Evolutionary conservation across 2,329 filamentous ascomycete species (phyloP), one percentile per base, ranked within the genome.

Genomic region (Colletotrichum sp.): DNA sequence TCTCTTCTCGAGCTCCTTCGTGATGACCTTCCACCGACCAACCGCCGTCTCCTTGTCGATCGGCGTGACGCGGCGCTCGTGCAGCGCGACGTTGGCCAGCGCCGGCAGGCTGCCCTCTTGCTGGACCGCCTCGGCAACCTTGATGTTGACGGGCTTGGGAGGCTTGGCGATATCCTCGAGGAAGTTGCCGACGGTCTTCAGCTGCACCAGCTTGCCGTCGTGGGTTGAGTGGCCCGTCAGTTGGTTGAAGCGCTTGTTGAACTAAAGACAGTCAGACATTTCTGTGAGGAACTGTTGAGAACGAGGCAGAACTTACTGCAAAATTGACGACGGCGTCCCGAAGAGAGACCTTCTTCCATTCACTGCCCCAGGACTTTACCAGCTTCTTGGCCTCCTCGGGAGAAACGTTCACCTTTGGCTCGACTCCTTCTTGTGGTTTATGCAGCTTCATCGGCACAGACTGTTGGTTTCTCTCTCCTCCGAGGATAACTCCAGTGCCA

Each of bases 21-120:
- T 90, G 81, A 96, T 95, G 66, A 96, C 84, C 91, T 97, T 97
- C 91, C 93, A 95, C 80, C 95, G 89, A 32, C 95, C 95, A 57
- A 95, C 83, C 65, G 91, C 89, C 80, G 90, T 92, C 85, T 96
- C 94, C 83, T 92, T 92, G 83, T 96, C 91, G 39, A 94, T 92
- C 12, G 92, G 90, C 9, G 92, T 96, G 76, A 95, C 87, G 80
- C 93, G 92, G 78, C 89, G 89, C 30, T 85, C 83, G 79, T 91
- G 90, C 26, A 98, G 86, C 79, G 89, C 89, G 59, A 98, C 93
- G 81, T 98, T 98, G 77, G 91, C 87, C 68, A 95, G 85, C 2
- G 83, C 79, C 21, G 86, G 80, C 36, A 95, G 85, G 21, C 88
- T 82, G 59, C 88, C 84, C 64, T 81, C 85, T 67, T 82, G 78